phyloP scores from a whole-genome alignment of 2,329 filamentous ascomycete species.

The Cadophora sp. region DNA sequence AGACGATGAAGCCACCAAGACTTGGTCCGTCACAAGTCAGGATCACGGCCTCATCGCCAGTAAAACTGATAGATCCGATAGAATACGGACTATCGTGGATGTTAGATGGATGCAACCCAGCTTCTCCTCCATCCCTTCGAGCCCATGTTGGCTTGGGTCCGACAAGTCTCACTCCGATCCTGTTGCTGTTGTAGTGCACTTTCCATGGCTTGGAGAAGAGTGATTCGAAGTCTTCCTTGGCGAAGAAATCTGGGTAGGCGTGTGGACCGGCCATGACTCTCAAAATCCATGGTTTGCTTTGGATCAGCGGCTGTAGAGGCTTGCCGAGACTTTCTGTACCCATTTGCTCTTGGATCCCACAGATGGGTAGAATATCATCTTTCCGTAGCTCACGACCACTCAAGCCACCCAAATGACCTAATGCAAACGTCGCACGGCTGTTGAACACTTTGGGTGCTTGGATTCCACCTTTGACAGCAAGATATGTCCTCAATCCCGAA shows the following conservation, averaged over 20 bases:
- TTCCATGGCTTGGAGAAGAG: slow-evolving; percentile 16
- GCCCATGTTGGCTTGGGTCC: slow-evolving; percentile 15
- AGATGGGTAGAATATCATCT: slow-evolving; percentile 22
- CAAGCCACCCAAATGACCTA: slow-evolving; percentile 46
- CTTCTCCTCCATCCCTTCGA: slow-evolving; percentile 15
- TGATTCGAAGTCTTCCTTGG: neutral
- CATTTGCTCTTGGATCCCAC: neutral
- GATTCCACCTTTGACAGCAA: slow-evolving; percentile 9
- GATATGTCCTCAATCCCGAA: slow-evolving; percentile 4
- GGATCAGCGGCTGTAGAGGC: neutral
- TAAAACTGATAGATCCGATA: slow-evolving; percentile 17
- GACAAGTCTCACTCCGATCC: slow-evolving; percentile 11
- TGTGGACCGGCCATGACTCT: slow-evolving; percentile 18
- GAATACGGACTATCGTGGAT: slow-evolving; percentile 19
- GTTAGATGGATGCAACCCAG: slow-evolving; percentile 17
- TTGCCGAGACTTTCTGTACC: neutral
- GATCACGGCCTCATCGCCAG: slow-evolving; percentile 18
- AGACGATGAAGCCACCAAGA: slow-evolving; percentile 15
- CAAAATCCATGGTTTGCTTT: slow-evolving; percentile 6
- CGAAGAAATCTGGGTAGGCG: slow-evolving; percentile 13
- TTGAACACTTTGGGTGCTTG: slow-evolving; percentile 45
- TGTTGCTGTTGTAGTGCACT: slow-evolving; percentile 19
- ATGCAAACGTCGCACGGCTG: slow-evolving; percentile 44
- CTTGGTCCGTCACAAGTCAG: slow-evolving; percentile 17
- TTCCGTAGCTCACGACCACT: slow-evolving; percentile 44